phyloP scores from a whole-genome alignment of 148 eudicot genomes.

The Nyssa sinensis region DNA sequence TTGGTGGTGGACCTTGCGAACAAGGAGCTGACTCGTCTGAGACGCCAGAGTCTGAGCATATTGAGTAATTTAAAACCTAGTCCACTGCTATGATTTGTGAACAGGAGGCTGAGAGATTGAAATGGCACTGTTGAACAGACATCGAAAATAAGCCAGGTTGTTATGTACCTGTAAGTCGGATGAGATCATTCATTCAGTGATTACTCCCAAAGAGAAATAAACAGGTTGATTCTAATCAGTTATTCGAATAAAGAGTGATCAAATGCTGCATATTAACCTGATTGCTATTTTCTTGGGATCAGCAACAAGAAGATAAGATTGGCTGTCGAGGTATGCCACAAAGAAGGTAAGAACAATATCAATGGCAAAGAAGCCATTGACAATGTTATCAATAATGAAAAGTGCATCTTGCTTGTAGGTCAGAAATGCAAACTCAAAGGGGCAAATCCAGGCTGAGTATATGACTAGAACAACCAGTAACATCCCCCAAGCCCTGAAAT shows the following conservation, averaged over 20 bases:
- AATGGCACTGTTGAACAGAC: constrained; percentile 87
- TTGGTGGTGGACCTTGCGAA: constrained; percentile 70
- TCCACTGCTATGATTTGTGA: constrained; percentile 53
- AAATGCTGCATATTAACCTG: constrained; percentile 38
- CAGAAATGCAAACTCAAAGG: constrained; percentile 83
- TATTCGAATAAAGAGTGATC: background rate
- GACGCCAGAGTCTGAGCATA: constrained; percentile 95
- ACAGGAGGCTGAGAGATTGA: constrained; percentile 60
- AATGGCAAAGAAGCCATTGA: constrained; percentile 74
- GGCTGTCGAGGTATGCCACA: constrained; percentile 73
- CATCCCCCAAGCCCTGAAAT: constrained; percentile 89
- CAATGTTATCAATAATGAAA: constrained; percentile 66
- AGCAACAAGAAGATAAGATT: constrained; percentile 70
- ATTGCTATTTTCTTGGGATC: constrained; percentile 70
- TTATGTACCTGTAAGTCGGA: constrained; percentile 60
- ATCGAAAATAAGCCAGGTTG: constrained; percentile 85
- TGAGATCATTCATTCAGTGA: background rate
- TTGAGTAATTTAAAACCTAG: constrained; percentile 70
- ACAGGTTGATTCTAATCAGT: background rate
- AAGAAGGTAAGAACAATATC: constrained; percentile 93
- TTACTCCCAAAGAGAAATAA: background rate
- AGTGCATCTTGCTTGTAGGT: constrained; percentile 45
- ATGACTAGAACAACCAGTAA: constrained; percentile 65
- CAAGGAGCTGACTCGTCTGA: constrained; percentile 84
- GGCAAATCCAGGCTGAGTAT: constrained; percentile 91